These are phyloP conservation scores for Amoeboaphelidium occidentale DNA, from an alignment of 371 early-diverging fungal genomes.

Conservation along the genomic window DNA sequence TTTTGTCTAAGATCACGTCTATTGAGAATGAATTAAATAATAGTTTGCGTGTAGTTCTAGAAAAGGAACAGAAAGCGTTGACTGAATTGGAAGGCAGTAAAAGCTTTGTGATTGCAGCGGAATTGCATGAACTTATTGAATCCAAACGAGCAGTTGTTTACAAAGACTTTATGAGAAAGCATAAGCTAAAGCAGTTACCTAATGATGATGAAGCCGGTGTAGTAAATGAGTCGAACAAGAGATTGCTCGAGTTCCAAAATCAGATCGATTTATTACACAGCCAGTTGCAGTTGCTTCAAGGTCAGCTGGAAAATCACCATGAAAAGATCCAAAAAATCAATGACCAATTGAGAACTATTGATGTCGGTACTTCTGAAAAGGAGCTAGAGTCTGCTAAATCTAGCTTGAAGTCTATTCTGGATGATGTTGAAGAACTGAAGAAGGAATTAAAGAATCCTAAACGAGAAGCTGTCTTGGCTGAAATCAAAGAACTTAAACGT, in stretches of 20 bases:
- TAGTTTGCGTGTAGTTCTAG: not conserved
- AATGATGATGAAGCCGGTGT: no score
- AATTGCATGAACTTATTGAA: no score
- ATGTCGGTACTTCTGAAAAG: not conserved
- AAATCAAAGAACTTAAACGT: conserved; percentile 29
- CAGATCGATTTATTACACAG: not conserved
- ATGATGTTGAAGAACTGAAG: conserved; percentile 26
- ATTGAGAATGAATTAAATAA: no score
- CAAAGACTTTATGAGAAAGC: no score
- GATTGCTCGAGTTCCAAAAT: conserved; percentile 16
- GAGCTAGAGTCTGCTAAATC: not conserved
- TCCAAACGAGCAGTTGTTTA: no score
- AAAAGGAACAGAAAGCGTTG: not conserved
- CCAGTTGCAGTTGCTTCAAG: not conserved
- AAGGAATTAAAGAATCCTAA: no score
- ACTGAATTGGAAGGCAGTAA: not conserved
- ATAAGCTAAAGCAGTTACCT: no score
- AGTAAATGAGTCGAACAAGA: no score
- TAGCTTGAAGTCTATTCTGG: conserved; percentile 4
- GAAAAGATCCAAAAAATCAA: not conserved
- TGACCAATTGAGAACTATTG: not conserved
- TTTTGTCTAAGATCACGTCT: no score
- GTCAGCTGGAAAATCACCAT: not conserved
- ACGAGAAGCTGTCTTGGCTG: no score
- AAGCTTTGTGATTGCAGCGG: no score